Conservation (phyloP, 352 stramenopile species). For the Globisporangium spiculum region DNA sequence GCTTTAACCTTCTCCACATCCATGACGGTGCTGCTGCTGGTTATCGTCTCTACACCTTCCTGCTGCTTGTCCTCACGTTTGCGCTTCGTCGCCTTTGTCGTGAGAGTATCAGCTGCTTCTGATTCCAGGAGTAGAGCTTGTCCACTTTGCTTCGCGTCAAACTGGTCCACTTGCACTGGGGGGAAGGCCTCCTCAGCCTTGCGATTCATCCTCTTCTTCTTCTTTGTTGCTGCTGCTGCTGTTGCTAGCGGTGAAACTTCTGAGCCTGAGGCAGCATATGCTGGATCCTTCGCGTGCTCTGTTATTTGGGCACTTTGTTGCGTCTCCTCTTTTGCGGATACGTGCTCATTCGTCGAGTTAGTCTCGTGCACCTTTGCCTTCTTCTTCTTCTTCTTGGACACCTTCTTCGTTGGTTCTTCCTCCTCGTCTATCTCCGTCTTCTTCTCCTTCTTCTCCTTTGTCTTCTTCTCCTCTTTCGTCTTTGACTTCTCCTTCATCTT, state of each 20-base stretch:
- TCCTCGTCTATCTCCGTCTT: background rate
- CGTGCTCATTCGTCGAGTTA: background rate
- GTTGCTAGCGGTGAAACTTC: background rate
- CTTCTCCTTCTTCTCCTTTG: background rate
- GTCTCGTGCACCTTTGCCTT: background rate
- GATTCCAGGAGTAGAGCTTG: background rate
- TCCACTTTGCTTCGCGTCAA: background rate
- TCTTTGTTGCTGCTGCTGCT: background rate
- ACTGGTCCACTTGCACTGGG: background rate
- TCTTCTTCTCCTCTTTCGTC: constrained; percentile 11
- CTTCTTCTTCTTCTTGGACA: background rate
- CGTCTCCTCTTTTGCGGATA: background rate
- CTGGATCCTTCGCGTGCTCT: background rate
- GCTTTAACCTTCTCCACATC: background rate
- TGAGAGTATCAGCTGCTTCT: background rate
- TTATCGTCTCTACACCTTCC: background rate
- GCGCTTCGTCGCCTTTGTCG: background rate
- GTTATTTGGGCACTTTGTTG: background rate
- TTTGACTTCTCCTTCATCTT: constrained; percentile 4
- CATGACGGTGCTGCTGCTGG: background rate
- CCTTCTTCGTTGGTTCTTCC: background rate
- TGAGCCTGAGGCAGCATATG: background rate
- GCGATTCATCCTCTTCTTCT: background rate
- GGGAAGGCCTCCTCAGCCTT: background rate
- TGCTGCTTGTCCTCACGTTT: background rate